Evolutionary conservation across 2,329 filamentous ascomycete genomes (phyloP).

Genomic region (Trichoderma sp.): DNA sequence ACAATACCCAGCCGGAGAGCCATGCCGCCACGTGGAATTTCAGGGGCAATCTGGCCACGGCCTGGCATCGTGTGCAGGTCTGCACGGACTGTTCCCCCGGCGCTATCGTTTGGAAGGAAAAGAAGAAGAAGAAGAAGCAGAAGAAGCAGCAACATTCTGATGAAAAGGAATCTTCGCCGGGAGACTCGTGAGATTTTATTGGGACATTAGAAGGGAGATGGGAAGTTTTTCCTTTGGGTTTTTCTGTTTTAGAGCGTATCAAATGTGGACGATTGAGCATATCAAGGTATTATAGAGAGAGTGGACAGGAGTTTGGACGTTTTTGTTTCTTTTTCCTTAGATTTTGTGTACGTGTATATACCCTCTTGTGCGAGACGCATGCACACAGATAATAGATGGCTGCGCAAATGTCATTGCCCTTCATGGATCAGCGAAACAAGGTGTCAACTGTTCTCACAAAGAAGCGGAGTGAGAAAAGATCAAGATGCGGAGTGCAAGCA

Average conservation of each 20-base stretch:
- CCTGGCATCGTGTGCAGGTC: constrained; percentile 62
- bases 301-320: neutral
- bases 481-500: too few species aligned
- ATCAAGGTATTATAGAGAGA: neutral
- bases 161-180: neutral
- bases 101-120: constrained; percentile 9
- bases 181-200: neutral
- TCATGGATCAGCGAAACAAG: too few species aligned
- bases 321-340: neutral
- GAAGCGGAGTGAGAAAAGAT: too few species aligned
- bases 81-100: constrained; percentile 39
- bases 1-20: constrained; percentile 67
- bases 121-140: neutral
- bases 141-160: neutral
- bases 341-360: neutral
- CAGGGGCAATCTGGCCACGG: constrained; percentile 66
- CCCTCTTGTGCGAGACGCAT: neutral
- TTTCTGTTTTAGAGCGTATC: too few species aligned
- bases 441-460: too few species aligned
- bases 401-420: too few species aligned
- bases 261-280: too few species aligned
- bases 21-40: constrained; percentile 64
- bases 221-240: neutral
- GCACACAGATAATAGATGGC: too few species aligned
- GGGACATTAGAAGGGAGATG: neutral